Evolutionary conservation across 805 yeast species (phyloP).

Genomic region (Cyberlindnera samutprakarnensis): DNA sequence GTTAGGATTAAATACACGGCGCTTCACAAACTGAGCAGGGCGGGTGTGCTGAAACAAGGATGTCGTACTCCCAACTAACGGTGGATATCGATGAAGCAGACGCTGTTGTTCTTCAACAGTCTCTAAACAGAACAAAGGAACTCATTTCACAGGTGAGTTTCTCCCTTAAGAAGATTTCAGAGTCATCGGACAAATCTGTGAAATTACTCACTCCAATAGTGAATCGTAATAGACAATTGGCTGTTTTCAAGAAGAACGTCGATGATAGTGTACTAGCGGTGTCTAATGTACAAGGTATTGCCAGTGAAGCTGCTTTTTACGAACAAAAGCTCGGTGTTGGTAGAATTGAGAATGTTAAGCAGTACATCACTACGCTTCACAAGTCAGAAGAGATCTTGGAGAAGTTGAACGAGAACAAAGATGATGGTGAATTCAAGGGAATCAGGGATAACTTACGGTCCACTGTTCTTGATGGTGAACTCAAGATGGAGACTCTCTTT

Average conservation of each 20-base stretch:
- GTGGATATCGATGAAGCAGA: constrained; percentile 76
- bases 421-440: constrained; percentile 50
- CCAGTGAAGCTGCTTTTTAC: constrained; percentile 36
- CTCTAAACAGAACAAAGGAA: constrained; percentile 49
- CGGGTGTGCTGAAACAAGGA: no score
- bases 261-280: constrained; percentile 43
- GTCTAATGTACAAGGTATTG: constrained; percentile 41
- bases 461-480: constrained; percentile 50
- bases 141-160: constrained; percentile 47
- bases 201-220: constrained; percentile 66
- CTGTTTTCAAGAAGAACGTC: constrained; percentile 47
- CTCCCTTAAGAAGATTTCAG: constrained; percentile 47
- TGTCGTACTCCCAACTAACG: constrained; percentile 11
- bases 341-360: constrained; percentile 25
- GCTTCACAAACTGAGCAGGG: no score
- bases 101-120: constrained; percentile 72
- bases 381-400: constrained; percentile 39
- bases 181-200: constrained; percentile 48
- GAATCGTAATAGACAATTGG: constrained; percentile 49
- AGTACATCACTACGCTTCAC: constrained; percentile 32
- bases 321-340: constrained; percentile 29
- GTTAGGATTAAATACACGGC: neutral
- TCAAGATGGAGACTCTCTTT: constrained; percentile 43
- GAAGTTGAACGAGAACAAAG: constrained; percentile 17
- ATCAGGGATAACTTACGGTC: constrained; percentile 52